Evolutionary conservation across 495 filamentous ascomycete species (phyloP), one percentile per base, ranked within the genome.

Genomic region (Platismatia glauca): DNA sequence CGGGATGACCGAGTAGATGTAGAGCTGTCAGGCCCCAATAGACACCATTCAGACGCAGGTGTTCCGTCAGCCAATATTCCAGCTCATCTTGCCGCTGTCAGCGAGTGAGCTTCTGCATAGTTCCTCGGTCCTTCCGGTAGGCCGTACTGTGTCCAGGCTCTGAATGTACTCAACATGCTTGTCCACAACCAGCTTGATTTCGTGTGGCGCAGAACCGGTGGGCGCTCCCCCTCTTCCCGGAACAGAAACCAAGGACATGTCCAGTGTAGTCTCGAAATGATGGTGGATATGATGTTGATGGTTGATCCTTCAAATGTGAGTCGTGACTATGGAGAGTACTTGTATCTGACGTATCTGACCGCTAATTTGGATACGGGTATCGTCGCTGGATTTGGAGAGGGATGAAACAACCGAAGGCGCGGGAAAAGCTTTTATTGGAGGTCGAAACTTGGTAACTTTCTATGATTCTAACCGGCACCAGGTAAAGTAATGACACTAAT

Each of bases 41-140:
- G 41, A 97, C 81, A 38, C 94, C 94, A 71, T 91, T 96, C 38
- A 97, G 78, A 55, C 94, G 89, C 59, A 98, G 84, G 70, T 98
- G 94, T 74, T 97, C 91, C 8, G 95, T 97, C 66, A 97, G 81
- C 86, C 91, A 95, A 76, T 97, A 97, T 72, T 97, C 91, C 63
- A 96, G 84, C 71, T 95, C 90, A 76, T 97, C 91, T 76, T 87
- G 89, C 66, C 88, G 82, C 86, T 90, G 77, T 72, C 67, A 69
- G 59, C 41, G 46, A 34, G 63, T 67, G 66, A 63, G 64, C 59
- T 46, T 55, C 66, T 70, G 60, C 69, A 68, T 57, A 2, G 1
- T 33, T 63, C 2, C 59, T 44, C 24, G 44, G 59, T 64, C 33
- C 68, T 57, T 59, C 55, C 66, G 57, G 22, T 61, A 65, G 38